phyloP scores from a whole-genome alignment of 257 asterid species.

The Petunia secreta region DNA sequence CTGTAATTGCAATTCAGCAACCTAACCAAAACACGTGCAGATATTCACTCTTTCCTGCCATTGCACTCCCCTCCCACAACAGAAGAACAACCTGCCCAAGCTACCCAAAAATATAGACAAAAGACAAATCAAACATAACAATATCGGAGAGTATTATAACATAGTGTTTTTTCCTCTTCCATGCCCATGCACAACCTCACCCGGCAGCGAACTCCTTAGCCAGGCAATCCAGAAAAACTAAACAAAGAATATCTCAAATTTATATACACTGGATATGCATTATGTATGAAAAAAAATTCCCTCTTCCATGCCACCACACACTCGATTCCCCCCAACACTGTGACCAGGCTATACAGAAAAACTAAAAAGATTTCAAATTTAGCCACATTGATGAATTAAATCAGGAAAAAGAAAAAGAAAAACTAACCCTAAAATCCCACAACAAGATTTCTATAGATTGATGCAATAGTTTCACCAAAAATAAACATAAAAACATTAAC shows the following conservation, averaged over 20 bases:
- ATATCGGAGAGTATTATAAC: neutral
- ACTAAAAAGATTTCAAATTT: neutral
- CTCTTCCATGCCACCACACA: too few relatives aligned
- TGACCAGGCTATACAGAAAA: neutral
- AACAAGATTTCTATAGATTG: neutral
- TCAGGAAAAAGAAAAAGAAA: neutral
- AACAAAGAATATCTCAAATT: neutral
- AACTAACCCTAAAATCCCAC: neutral
- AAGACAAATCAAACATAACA: neutral
- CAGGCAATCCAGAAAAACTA: neutral
- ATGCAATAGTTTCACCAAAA: neutral
- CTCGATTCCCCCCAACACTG: neutral
- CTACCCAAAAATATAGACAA: neutral
- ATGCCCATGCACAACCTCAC: neutral
- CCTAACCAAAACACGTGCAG: neutral
- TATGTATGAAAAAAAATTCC: too few relatives aligned
- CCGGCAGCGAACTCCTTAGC: neutral
- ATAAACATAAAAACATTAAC: neutral
- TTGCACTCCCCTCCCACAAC: neutral
- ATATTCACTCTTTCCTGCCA: neutral
- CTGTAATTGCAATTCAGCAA: slow-evolving; percentile 15
- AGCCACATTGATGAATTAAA: slow-evolving; percentile 1
- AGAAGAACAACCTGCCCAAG: slow-evolving; percentile 4
- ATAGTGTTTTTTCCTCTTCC: neutral
- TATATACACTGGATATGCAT: neutral